A percentile compares a stretch with the other conserved stretches of the same genome.
Evolutionary conservation across 2,329 filamentous ascomycete genomes (phyloP).

Genomic region (Diaporthe capsici): DNA sequence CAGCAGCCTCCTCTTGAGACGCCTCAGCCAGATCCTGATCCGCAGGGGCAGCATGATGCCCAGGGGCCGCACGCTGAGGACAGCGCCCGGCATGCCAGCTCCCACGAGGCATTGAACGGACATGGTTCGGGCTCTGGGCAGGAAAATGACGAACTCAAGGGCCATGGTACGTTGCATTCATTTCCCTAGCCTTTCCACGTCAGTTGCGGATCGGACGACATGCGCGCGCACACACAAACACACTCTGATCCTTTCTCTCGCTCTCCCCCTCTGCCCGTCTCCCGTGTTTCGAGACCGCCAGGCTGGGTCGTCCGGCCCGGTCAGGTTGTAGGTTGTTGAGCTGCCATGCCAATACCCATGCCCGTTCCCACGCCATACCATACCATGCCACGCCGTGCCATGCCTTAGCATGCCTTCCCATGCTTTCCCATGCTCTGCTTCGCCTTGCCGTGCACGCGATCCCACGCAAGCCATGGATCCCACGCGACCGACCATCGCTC

Average conservation of each 20-base stretch:
- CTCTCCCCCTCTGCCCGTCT: background rate
- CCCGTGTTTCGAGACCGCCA: slow-evolving; percentile 17
- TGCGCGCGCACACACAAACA: background rate
- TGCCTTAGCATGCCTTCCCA: background rate
- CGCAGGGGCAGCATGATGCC: slow-evolving; percentile 32
- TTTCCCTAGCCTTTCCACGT: slow-evolving; percentile 13
- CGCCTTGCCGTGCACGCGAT: slow-evolving; percentile 17
- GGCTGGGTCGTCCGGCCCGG: slow-evolving; percentile 20
- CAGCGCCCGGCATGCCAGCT: slow-evolving; percentile 11
- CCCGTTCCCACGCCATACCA: background rate
- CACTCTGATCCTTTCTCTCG: background rate
- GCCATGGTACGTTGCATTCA: slow-evolving; percentile 32
- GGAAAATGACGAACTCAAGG: slow-evolving; percentile 27
- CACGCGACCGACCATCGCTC: slow-evolving; percentile 2
- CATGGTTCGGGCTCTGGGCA: slow-evolving; percentile 33
- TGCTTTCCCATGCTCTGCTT: slow-evolving; percentile 6
- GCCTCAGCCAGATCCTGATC: slow-evolving; percentile 16
- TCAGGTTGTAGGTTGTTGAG: background rate
- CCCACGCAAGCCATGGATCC: slow-evolving; percentile 12
- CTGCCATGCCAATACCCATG: background rate
- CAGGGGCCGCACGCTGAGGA: slow-evolving; percentile 30
- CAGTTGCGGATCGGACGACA: slow-evolving; percentile 5
- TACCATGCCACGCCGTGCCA: background rate
- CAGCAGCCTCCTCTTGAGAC: slow-evolving; percentile 26
- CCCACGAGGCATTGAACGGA: slow-evolving; percentile 33